Conservation (phyloP, 129 eudicot species). For the Cynara cardunculus region DNA sequence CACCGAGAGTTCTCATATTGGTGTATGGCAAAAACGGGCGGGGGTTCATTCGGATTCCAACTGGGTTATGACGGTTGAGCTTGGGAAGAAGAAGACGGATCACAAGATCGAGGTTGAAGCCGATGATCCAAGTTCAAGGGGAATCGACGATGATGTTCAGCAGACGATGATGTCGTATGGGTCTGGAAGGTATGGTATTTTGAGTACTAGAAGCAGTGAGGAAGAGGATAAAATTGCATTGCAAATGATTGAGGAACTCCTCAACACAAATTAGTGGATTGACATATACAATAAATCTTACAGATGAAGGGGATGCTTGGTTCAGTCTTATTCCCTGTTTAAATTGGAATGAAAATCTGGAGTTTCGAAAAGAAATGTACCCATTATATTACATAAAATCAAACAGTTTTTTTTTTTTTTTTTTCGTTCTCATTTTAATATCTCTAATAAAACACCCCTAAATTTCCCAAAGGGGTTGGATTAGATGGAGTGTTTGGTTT, state of each 20-base stretch:
- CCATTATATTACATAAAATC: no score
- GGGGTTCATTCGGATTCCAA: conserved; percentile 65
- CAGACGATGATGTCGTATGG: not conserved
- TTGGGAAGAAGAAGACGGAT: conserved; percentile 41
- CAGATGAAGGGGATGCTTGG: no score
- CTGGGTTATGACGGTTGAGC: conserved; percentile 97
- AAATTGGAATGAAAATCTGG: no score
- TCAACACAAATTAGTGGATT: conserved; percentile 45
- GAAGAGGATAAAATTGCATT: conserved; percentile 85
- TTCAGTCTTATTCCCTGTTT: no score
- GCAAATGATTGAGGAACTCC: conserved; percentile 96
- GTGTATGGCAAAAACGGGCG: conserved; percentile 95
- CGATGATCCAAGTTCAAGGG: not conserved
- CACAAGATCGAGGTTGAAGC: not conserved
- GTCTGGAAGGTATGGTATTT: conserved; percentile 1
- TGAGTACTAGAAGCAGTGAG: conserved; percentile 17
- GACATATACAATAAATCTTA: conserved; percentile 4
- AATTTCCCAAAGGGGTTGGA: not conserved
- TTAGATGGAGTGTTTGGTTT: not conserved
- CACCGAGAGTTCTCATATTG: conserved; percentile 77
- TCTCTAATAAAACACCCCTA: no score
- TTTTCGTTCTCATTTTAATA: no score
- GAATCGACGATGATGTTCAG: not conserved
- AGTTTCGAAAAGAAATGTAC: no score
- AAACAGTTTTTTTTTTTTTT: no score